Base-by-base conservation (phyloP, 768 basidiomycete genomes). In the Rhodotorula babjevae region DNA sequence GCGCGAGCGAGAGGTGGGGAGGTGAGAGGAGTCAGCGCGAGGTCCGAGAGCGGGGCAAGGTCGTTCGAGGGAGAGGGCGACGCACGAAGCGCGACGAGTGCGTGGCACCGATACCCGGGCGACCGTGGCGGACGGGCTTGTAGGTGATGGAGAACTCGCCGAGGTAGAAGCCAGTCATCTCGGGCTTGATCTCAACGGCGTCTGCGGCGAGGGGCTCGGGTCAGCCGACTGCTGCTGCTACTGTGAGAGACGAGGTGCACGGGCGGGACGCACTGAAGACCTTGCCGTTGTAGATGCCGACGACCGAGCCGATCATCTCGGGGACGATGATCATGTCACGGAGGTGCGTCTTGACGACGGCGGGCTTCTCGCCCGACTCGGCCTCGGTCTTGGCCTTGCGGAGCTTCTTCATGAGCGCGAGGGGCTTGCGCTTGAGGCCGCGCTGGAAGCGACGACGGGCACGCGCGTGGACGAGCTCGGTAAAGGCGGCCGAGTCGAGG, bases 161-260 rank as follows among this genome's bases (percentile, higher is more conserved):
- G 81, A 98, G 93, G 85, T 99, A 98, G 88, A 95, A 94, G 71
- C 96, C 96, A 75, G 90, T 92, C 96, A 99, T 99, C 84, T 99
- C 96, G 77, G 96, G 94, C 86, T 95, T 98, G 86, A 98, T 94
- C 84, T 98, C 95, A 75, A 97, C 93, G 56, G 92, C 89, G 76
- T 77, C 67, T 74, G 64, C 44, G 44, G 18, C 2, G 79, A 80
- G 23, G 49, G 21, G 44, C 25, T 27, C 16, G 53, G 16, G 52
- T 46, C n/a, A 60, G 56, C 21, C 36, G 47, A 33, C 11, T 36
- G 65, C 16, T 29, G 15, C 25, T 0, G 1, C 5, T 5, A 36
- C 36, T 5, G 9, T 0, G n/a, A 3, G 52, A 25, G 60, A 21
- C 49, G 50, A 63, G 12, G 27, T 16, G 16, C 9, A 36, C 4